phyloP scores from a whole-genome alignment of 306 rosid species.

The Prunus mongolica region DNA sequence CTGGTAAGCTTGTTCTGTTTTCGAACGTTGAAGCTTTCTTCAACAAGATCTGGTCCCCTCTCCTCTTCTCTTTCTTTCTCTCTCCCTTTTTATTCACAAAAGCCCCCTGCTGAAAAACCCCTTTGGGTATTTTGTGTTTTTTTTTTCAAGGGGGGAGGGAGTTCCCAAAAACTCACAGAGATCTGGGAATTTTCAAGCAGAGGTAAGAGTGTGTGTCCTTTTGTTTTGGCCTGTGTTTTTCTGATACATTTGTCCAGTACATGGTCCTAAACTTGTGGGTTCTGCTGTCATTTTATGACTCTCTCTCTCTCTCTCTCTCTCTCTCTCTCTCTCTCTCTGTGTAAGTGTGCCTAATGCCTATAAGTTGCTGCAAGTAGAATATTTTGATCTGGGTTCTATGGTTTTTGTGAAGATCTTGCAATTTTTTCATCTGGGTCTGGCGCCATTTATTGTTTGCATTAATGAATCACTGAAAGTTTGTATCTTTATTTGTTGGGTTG shows the following conservation, averaged over 20 bases:
- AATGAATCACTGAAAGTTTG: constrained; percentile 3
- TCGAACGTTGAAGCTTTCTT: constrained; percentile 21
- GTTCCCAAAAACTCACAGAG: constrained; percentile 24
- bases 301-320: not conserved
- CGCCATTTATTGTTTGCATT: constrained; percentile 18
- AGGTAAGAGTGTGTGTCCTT: constrained; percentile 26
- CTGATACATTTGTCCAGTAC: not conserved
- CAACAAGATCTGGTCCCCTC: constrained; percentile 31
- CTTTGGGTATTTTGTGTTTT: not conserved
- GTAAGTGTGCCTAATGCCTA: not conserved
- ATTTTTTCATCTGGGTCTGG: constrained; percentile 12
- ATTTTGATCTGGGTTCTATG: not conserved
- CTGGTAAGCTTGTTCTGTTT: not conserved
- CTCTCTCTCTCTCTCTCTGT: not conserved
- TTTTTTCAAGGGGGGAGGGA: not conserved
- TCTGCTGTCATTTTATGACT: not conserved
- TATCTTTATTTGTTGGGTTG: constrained; percentile 12
- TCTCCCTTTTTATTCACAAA: constrained; percentile 12
- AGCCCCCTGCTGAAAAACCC: constrained; percentile 22
- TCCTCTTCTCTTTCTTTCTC: constrained; percentile 24
- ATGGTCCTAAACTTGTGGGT: not conserved
- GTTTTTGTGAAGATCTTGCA: not conserved
- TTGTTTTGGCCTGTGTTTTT: constrained; percentile 3
- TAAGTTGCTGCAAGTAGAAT: not conserved
- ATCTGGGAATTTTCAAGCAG: constrained; percentile 32